phyloP scores from a whole-genome alignment of 2,329 filamentous ascomycete species.

The Emergomyces africanus region DNA sequence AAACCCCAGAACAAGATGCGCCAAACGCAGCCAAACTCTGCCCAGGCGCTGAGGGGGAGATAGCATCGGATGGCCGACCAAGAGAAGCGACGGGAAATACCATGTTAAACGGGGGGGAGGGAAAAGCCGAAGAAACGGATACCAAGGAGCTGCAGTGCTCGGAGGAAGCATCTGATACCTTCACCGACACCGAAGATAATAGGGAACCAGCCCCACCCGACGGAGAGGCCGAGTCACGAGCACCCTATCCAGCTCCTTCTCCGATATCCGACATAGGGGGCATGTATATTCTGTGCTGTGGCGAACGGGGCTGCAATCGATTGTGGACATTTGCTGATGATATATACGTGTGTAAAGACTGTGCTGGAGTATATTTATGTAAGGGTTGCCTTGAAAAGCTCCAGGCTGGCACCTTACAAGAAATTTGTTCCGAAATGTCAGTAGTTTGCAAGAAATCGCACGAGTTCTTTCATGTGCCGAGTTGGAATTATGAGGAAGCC shows the following conservation, averaged over 20 bases:
- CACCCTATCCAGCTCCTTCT: not conserved
- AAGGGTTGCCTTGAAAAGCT: conserved; percentile 12
- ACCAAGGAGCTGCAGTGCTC: not conserved
- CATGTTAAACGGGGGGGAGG: not conserved
- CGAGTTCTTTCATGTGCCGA: conserved; percentile 15
- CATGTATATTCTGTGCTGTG: not conserved
- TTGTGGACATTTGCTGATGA: conserved; percentile 15
- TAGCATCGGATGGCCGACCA: not conserved
- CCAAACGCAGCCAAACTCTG: not conserved
- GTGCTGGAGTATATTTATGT: conserved; percentile 15
- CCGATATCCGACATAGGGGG: not conserved
- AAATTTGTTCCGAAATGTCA: not conserved
- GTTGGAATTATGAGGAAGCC: conserved; percentile 12
- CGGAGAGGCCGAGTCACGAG: not conserved
- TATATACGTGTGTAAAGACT: conserved; percentile 19
- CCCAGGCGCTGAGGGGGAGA: not conserved
- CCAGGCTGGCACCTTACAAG: conserved; percentile 14
- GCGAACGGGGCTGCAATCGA: conserved; percentile 9
- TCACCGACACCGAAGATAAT: not conserved
- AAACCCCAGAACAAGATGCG: not conserved
- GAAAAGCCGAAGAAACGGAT: not conserved
- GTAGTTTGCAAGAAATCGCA: conserved; percentile 16
- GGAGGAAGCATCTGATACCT: not conserved
- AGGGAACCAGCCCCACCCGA: not conserved
- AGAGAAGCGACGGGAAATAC: not conserved